Base-by-base conservation (phyloP, 2,329 filamentous ascomycete genomes). In the Gyromitra esculenta region DNA sequence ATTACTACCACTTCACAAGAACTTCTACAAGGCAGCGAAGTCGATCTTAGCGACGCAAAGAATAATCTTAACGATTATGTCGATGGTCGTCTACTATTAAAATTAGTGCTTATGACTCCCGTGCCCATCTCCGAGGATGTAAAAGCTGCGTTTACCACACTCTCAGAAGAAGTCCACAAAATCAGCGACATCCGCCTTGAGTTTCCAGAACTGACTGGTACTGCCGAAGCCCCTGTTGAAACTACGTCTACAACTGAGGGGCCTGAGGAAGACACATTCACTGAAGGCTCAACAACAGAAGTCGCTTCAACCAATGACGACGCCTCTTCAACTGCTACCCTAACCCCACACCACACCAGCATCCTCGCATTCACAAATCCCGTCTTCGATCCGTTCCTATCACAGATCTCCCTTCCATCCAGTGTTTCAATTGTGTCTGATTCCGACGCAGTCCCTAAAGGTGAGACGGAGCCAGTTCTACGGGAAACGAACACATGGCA, bases 401-500 rank as follows among this genome's bases (percentile, higher is more conserved):
- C 82, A 45, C 82, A 83, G 3, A 83, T 80, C 52, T 56, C 63
- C 25, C 48, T 76, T 1, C 57, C 62, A 0, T 1, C 18, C 0
- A 67, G 75, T n/a, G 56, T 79, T 25, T 48, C 65, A 18, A 64
- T 63, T 13, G 45, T 79, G 13, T 59, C 72, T n/a, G 62, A 63
- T 5, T 54, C 66, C 15, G 57, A 75, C 11, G 65, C 52, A 4
- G n/a, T 64, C 31, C 57, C 37, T 25, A 57, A 77, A 43, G 64
- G 57, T 13, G 65, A 65, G 31, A 21, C 63, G 83, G 76, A 50
- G 4, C 84, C 83, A 62, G 80, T 86, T 15, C 88, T 86, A 79
- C 81, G 84, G 74, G 87, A 89, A 72, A 82, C 86, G 1, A 83
- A 84, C 0, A 89, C 91, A 80, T 91, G 89, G 90, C 89, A 91